Conservation (phyloP, 2,329 filamentous ascomycete genomes). For the Colletotrichum camelliae region DNA sequence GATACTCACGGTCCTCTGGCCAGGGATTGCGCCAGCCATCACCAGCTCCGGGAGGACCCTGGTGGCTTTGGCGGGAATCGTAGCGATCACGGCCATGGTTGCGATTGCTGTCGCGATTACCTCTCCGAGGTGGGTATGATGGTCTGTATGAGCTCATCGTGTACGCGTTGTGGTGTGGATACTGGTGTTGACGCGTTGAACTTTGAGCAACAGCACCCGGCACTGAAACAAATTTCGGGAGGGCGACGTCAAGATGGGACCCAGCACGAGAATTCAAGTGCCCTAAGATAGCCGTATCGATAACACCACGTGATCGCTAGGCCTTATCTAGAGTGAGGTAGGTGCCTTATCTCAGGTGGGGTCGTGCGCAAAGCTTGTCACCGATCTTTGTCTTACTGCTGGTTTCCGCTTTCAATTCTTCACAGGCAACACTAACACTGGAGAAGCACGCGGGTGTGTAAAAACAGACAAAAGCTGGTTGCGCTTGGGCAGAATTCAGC, state of each 20-base stretch:
- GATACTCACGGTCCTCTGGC: constrained; percentile 21
- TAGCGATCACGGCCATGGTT: constrained; percentile 1
- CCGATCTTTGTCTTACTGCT: background rate
- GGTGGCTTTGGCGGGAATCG: background rate
- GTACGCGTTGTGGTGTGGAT: constrained; percentile 18
- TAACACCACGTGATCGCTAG: constrained; percentile 1
- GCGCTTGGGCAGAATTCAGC: background rate
- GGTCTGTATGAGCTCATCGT: constrained; percentile 21
- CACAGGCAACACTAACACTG: background rate
- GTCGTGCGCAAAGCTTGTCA: background rate
- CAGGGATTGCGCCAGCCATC: constrained; percentile 12
- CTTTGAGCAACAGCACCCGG: background rate
- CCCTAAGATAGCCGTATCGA: constrained; percentile 6
- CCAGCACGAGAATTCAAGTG: background rate
- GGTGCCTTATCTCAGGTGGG: background rate
- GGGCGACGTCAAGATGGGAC: background rate
- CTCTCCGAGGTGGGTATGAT: constrained; percentile 9
- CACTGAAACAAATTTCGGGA: constrained; percentile 5
- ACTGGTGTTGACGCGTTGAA: constrained; percentile 20
- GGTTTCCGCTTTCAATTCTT: background rate
- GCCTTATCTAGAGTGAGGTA: background rate
- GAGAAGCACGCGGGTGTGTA: background rate
- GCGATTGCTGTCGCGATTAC: constrained; percentile 7
- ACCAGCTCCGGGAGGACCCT: constrained; percentile 1
- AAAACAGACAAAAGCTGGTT: background rate